Base-by-base conservation (phyloP, 495 filamentous ascomycete species). In the Xylaria flabelliformis region DNA sequence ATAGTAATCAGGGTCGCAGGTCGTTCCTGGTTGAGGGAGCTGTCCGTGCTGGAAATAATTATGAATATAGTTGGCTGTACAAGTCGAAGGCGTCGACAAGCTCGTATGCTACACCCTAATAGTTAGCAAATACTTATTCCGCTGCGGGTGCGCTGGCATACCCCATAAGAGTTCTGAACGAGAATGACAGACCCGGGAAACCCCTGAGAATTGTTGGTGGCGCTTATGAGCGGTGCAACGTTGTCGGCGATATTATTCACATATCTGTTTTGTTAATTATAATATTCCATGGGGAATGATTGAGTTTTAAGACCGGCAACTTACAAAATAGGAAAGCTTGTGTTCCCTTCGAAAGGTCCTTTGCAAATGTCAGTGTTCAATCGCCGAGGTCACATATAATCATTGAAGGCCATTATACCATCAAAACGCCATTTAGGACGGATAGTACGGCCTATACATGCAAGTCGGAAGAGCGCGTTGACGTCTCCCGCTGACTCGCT, bases 201-300 rank as follows among this genome's bases (percentile, higher is more conserved):
- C 0, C 80, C 79, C 17, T 76, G 76, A 2, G 83, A 79, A 80
- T 89, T 89, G 46, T 83, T 84, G 21, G 78, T 74, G 3, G 87
- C 89, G 58, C 81, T 85, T 17, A 80, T 65, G 6, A 87, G 70
- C 3, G 89, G 89, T 12, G 88, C 85, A 2, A 90, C 83, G 17
- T 89, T 89, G 71, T 91, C 89, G 6, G 82, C 85, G 8, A 82
- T 83, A 50, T 89, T 91, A 41, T 82, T 83, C 6, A 90, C 74
- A 62, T 86, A 86, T 26, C 67, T 70, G 15, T 48, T 48, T n/a
- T 24, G 55, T 70, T 48, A 70, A 39, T 10, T 50, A 3, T 2
- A 12, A 15, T 2, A 4, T 13, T 32, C 4, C 3, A 24, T 1
- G 21, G 21, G 1, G 21, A 24, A 55, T 3, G 4, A 29, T 24